Percentiles rank a stretch among this genome's conserved stretches.
Evolutionary conservation across 2,329 filamentous ascomycete genomes (phyloP).

Genomic region (Cadophora sp.): DNA sequence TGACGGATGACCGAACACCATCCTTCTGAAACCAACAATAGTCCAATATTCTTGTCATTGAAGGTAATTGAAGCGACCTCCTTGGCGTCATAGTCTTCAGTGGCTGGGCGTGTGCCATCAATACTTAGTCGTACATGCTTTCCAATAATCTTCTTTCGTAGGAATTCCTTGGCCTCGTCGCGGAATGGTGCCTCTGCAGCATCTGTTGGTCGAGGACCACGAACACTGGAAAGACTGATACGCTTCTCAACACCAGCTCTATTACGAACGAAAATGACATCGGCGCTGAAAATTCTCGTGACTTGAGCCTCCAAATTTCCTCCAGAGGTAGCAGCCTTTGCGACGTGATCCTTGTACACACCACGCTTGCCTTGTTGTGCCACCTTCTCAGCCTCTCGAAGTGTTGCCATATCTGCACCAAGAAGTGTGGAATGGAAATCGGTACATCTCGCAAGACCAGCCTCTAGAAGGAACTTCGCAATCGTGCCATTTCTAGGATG

Average conservation of each 20-base stretch:
- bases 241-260: conserved; percentile 88
- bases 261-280: conserved; percentile 85
- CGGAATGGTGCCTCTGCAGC: conserved; percentile 86
- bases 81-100: conserved; percentile 89
- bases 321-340: conserved; percentile 66
- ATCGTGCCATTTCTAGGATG: conserved; percentile 88
- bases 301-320: conserved; percentile 81
- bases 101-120: conserved; percentile 89
- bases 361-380: conserved; percentile 80
- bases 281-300: conserved; percentile 83
- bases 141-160: conserved; percentile 92
- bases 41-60: conserved; percentile 85
- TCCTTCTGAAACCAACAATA: conserved; percentile 87
- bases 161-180: conserved; percentile 94
- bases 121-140: conserved; percentile 92
- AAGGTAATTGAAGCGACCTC: conserved; percentile 90
- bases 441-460: conserved; percentile 89
- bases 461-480: conserved; percentile 86
- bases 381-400: conserved; percentile 85
- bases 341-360: conserved; percentile 81
- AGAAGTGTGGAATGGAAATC: conserved; percentile 96
- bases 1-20: conserved; percentile 95
- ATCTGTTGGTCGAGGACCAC: conserved; percentile 89
- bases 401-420: conserved; percentile 83
- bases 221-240: conserved; percentile 89